A percentile compares a stretch with the other conserved stretches of the same genome.
Evolutionary conservation across 352 stramenopile species (phyloP).

Genomic region (Phytopythium ostracodes): DNA sequence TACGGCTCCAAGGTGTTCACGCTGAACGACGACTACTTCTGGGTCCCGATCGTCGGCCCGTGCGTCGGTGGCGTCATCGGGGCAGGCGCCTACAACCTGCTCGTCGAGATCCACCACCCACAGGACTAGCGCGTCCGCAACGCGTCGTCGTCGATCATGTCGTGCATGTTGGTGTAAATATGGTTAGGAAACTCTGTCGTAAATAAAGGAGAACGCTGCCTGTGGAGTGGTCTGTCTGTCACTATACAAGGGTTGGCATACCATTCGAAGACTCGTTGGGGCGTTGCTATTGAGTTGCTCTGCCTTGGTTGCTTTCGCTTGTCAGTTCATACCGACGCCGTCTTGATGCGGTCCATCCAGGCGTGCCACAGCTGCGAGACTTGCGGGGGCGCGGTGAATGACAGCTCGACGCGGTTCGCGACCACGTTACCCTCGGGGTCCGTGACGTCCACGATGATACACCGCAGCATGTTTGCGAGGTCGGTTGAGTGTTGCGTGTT

Average conservation of each 20-base stretch:
- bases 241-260: not conserved
- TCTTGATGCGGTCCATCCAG: slow-evolving; percentile 3
- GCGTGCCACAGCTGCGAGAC: slow-evolving; percentile 5
- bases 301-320: not conserved
- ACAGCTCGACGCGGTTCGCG: slow-evolving; percentile 17
- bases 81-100: slow-evolving; percentile 39
- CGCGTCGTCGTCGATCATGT: not conserved
- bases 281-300: not conserved
- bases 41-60: slow-evolving; percentile 53
- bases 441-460: slow-evolving; percentile 17
- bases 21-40: slow-evolving; percentile 45
- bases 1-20: slow-evolving; percentile 58
- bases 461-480: slow-evolving; percentile 10
- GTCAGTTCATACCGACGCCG: not conserved
- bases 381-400: slow-evolving; percentile 11
- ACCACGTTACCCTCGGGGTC: slow-evolving; percentile 19
- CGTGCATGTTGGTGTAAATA: slow-evolving; percentile 1
- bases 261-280: too few species aligned
- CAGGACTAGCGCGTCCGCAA: slow-evolving; percentile 3
- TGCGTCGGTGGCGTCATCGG: slow-evolving; percentile 38
- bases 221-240: not conserved
- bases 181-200: not conserved
- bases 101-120: slow-evolving; percentile 52
- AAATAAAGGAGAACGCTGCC: not conserved
- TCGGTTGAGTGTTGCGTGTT: not conserved